A percentile compares a stretch with the other conserved stretches of the same genome.
These are phyloP conservation scores for Candida mesenterica DNA, from an alignment of 1,139 yeast species.

Conservation along the genomic window DNA sequence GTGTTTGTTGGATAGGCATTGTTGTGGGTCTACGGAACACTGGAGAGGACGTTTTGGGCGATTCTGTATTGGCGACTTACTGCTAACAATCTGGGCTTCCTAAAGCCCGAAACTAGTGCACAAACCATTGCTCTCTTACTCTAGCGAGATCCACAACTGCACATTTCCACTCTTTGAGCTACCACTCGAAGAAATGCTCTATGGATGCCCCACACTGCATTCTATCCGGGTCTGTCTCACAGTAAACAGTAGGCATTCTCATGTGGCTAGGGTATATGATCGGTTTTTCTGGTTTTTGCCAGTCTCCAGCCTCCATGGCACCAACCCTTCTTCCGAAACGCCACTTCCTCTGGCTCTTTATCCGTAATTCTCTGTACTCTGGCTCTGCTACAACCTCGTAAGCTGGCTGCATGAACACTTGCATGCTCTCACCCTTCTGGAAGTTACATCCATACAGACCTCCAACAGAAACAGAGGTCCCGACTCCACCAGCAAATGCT, in stretches of 20 bases:
- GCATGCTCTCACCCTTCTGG: slow-evolving; percentile 20
- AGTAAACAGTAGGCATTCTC: slow-evolving; percentile 17
- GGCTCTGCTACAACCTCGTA: slow-evolving; percentile 14
- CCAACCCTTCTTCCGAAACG: slow-evolving; percentile 5
- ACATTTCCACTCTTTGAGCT: no score
- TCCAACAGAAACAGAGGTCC: slow-evolving; percentile 10
- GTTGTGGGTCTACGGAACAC: no score
- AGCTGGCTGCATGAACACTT: slow-evolving; percentile 20
- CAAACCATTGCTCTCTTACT: no score
- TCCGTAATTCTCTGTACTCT: slow-evolving; percentile 10
- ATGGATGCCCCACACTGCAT: slow-evolving; percentile 11
- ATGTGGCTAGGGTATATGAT: slow-evolving; percentile 10
- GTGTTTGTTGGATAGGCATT: no score
- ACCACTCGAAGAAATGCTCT: slow-evolving; percentile 1
- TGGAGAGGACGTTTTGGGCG: no score
- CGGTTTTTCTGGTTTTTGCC: slow-evolving; percentile 6
- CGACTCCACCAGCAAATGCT: slow-evolving; percentile 9
- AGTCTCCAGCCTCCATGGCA: slow-evolving; percentile 6
- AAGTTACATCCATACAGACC: slow-evolving; percentile 19
- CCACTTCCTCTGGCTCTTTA: slow-evolving; percentile 1
- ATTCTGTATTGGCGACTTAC: no score
- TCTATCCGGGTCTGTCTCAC: slow-evolving; percentile 18
- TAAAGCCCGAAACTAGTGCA: no score
- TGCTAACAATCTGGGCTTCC: no score
- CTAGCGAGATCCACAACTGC: no score